Evolutionary conservation across 2,329 filamentous ascomycete genomes (phyloP), one percentile per base, ranked within the genome.

Genomic region (Purpureocillium takamizusanense): DNA sequence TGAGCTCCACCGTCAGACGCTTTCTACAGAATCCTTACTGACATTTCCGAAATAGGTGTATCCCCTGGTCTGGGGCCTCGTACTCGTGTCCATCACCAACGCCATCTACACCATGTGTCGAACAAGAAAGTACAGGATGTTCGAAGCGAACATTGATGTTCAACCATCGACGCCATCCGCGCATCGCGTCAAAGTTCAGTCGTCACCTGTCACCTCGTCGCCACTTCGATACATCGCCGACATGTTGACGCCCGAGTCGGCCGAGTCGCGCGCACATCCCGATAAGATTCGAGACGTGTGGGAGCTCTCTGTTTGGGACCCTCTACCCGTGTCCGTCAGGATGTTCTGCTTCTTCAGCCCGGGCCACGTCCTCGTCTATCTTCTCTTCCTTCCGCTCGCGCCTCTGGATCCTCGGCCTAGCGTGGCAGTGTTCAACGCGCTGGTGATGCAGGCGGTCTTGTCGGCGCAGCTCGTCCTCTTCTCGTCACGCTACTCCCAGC

Each of bases 221-320:
- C 90, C 92, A 1, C 56, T 97, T 30, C 78, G 81, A 38, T 81
- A 86, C 41, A 60, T 97, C 29, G 74, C 80, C 21, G 78, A 74
- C 45, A 67, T 86, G 33, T 63, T 95, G 27, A 71, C 78, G 2
- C 65, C 74, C 18, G 78, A 81, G 28, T 81, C 78, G 16, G 86
- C 88, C n/a, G 79, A 89, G 47, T 81, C 85, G 18, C 78, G 88
- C 54, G 83, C 87, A 21, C 85, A 95, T 60, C 86, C 90, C 0
- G 83, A 92, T 55, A 78, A 81, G 40, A 74, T 76, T 18, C 76
- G 82, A 10, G 89, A 98, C 59, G 92, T 98, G 9, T 98, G 92
- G 92, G 89, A 98, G 61, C 65, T 98, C 36, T 76, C 83, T 2
- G 74, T 97, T 7, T 98, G 92, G 92, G 89, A 97, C 56, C 92